A percentile compares a stretch with the other conserved stretches of the same genome.
phyloP scores from a whole-genome alignment of 78 protist species.

The Monosiga brevicollis region DNA sequence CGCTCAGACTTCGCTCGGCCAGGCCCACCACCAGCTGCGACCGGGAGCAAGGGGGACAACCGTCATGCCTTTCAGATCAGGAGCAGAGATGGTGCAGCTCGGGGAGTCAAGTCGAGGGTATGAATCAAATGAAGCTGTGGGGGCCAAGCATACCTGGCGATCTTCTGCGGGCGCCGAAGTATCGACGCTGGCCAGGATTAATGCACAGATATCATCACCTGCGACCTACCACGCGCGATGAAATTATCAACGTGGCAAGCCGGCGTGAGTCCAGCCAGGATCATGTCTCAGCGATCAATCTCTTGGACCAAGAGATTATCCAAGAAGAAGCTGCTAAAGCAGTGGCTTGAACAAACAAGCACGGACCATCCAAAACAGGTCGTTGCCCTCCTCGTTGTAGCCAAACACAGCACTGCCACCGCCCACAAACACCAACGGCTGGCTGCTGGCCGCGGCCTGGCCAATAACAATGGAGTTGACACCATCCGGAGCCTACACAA shows the following conservation, averaged over 20 bases:
- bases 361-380: background rate
- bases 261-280: background rate
- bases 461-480: background rate
- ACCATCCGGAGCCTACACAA: background rate
- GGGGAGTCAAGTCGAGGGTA: too few relatives aligned
- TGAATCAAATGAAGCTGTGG: too few relatives aligned
- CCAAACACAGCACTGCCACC: background rate
- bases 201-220: background rate
- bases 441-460: background rate
- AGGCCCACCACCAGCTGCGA: too few relatives aligned
- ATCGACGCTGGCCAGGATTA: too few relatives aligned
- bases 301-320: background rate
- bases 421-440: background rate
- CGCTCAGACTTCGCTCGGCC: too few relatives aligned
- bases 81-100: too few relatives aligned
- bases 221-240: background rate
- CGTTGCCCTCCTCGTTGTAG: background rate
- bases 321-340: background rate
- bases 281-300: too few relatives aligned
- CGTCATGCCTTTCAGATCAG: too few relatives aligned
- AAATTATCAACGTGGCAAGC: background rate
- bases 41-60: too few relatives aligned
- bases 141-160: too few relatives aligned
- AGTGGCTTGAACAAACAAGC: too few relatives aligned
- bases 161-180: too few relatives aligned